phyloP scores from a whole-genome alignment of 371 early-diverging fungal species.

The Syncephalis plumigaleata region DNA sequence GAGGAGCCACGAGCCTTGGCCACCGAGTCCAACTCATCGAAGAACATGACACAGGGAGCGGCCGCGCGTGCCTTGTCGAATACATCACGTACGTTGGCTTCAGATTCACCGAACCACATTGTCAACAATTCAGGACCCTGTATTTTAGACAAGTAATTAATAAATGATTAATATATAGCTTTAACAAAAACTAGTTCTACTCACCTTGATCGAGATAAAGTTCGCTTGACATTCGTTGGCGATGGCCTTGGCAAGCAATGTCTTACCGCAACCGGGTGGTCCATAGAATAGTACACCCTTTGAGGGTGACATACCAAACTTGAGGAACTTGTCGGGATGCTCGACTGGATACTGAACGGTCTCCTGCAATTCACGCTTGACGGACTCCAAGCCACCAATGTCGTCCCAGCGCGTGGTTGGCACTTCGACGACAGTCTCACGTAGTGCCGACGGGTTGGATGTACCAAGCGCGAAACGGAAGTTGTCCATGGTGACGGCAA shows the following conservation, averaged over 20 bases:
- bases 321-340: slow-evolving; percentile 99
- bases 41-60: slow-evolving; percentile 99
- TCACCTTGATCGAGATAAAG: slow-evolving; percentile 97
- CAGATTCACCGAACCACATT: slow-evolving; percentile 99
- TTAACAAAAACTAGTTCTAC: not conserved
- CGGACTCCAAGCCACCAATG: slow-evolving; percentile 98
- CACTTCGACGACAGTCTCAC: slow-evolving; percentile 99
- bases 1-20: slow-evolving; percentile 91
- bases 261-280: slow-evolving; percentile 99
- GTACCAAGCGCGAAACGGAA: slow-evolving; percentile 93
- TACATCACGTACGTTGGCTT: slow-evolving; percentile 98
- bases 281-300: slow-evolving; percentile 99
- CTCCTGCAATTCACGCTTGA: slow-evolving; percentile 98
- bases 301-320: slow-evolving; percentile 99
- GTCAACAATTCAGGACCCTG: slow-evolving; percentile 98
- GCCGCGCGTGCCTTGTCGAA: slow-evolving; percentile 99
- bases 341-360: slow-evolving; percentile 99
- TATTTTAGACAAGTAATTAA: not conserved
- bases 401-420: slow-evolving; percentile 98
- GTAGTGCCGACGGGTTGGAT: slow-evolving; percentile 98
- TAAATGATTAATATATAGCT: not conserved
- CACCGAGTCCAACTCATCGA: slow-evolving; percentile 99
- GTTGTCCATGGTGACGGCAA: slow-evolving; percentile 99
- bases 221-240: slow-evolving; percentile 99
- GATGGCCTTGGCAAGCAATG: slow-evolving; percentile 99